These are phyloP conservation scores for Flaveria bidentis DNA, from an alignment of 129 eudicot genomes.

Conservation along the genomic window DNA sequence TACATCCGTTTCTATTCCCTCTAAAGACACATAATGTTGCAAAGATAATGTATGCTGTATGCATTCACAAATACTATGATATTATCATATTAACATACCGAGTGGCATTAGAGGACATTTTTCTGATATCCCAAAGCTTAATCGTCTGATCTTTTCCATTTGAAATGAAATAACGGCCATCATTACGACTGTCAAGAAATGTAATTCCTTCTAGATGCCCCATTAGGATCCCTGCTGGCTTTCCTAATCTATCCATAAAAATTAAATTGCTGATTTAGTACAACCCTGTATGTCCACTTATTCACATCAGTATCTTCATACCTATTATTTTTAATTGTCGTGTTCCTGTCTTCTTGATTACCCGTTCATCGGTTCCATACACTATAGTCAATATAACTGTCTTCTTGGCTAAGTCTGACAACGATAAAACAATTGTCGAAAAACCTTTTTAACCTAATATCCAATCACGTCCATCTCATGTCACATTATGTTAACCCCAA, in stretches of 20 bases:
- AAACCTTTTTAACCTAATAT: too few relatives aligned
- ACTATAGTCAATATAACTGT: too few relatives aligned
- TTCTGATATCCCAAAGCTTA: constrained; percentile 96
- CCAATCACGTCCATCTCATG: too few relatives aligned
- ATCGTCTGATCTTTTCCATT: constrained; percentile 94
- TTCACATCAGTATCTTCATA: too few relatives aligned
- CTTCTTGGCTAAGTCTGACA: too few relatives aligned
- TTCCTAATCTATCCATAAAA: constrained; percentile 5
- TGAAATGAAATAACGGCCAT: constrained; percentile 90
- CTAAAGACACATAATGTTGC: background rate
- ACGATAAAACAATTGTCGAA: too few relatives aligned
- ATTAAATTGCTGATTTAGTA: too few relatives aligned
- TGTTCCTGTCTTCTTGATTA: too few relatives aligned
- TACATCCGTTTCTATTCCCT: background rate
- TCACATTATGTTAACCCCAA: too few relatives aligned
- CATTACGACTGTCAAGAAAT: constrained; percentile 80
- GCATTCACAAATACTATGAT: background rate
- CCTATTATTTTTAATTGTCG: too few relatives aligned
- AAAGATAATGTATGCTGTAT: background rate
- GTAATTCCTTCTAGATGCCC: constrained; percentile 96
- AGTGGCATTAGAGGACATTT: constrained; percentile 69
- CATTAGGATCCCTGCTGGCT: constrained; percentile 79
- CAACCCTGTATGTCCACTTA: too few relatives aligned
- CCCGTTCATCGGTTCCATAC: too few relatives aligned
- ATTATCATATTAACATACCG: constrained; percentile 63